Base-by-base conservation (phyloP, 108 stramenopile genomes). In the Thalassiosira profunda region DNA sequence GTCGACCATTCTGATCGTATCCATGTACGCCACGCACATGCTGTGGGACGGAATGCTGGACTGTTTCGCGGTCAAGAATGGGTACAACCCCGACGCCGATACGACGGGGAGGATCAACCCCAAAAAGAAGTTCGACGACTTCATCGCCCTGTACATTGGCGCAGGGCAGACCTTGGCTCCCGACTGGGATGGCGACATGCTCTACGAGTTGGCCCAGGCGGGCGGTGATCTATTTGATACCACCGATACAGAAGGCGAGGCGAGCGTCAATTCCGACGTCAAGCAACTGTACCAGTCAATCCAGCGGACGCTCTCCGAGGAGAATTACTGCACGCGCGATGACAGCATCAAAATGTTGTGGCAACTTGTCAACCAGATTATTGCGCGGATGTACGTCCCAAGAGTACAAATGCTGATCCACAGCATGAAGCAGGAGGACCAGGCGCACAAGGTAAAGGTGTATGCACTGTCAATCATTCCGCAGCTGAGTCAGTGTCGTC, bases 111-210 rank as follows among this genome's bases (percentile, higher is more conserved):
- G 69, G 17, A 72, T 87, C 24, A 48, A 72, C 73, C 67, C 64
- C 64, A 45, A 78, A 62, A 41, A 82, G 64, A 47, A 82, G 55
- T 75, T 89, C 15, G 93, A 94, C 47, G 80, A 87, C 31, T 91
- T 94, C 64, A 91, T 94, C 42, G 90, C 90, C 14, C 61, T 91
- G 3, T 94, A 87, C 77, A 76, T 94, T 20, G 93, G 90, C 26
- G 76, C 73, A 17, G 81, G 70, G 28, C 86, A 89, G 51, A 69
- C 72, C 1, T 64, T 67, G n/a, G 88, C 61, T 23, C 80, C 81
- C 0, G 40, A 64, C 9, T 79, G 69, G 45, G 65, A 82, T 33
- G 92, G 92, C 9, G 69, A 83, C 64, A 72, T 83, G 67, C 79
- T 91, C 11, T 94, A 94, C 43, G 87, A 81, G 5, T 49, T 87